Percentiles rank a stretch among this genome's conserved stretches.
Conservation (phyloP, 306 rosid species). For the Alnus glutinosa region DNA sequence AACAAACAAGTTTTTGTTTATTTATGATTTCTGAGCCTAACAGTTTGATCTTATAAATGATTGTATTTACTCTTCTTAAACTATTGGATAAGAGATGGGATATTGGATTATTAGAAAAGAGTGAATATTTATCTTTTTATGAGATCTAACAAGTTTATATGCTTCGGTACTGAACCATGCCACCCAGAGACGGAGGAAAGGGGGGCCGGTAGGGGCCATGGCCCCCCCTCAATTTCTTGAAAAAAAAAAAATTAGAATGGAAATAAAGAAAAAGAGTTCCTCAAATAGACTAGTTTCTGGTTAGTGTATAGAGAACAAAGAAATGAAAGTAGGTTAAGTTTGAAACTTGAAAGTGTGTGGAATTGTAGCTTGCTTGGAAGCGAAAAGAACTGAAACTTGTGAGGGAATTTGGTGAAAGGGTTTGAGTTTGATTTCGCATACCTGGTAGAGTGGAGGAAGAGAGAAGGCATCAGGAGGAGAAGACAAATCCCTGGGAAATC, state of each 20-base stretch:
- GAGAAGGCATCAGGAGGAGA: slow-evolving; percentile 16
- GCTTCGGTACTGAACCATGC: too few relatives aligned
- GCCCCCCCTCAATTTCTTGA: too few relatives aligned
- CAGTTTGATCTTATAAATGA: background rate
- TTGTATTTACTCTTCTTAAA: too few relatives aligned
- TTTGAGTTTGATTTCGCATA: background rate
- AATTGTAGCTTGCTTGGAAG: background rate
- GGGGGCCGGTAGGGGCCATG: too few relatives aligned
- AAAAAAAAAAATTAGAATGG: too few relatives aligned
- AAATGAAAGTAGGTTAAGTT: background rate
- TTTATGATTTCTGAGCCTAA: slow-evolving; percentile 12
- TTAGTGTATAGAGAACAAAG: background rate
- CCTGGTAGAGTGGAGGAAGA: background rate
- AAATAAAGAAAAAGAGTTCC: slow-evolving; percentile 25
- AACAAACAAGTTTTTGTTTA: too few relatives aligned
- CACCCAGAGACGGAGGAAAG: too few relatives aligned
- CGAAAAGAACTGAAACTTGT: slow-evolving; percentile 1
- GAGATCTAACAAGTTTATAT: too few relatives aligned
- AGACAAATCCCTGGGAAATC: too few relatives aligned
- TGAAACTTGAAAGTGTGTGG: background rate
- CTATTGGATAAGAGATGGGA: too few relatives aligned
- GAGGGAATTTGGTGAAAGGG: background rate
- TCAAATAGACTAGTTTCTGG: background rate
- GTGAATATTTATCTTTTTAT: too few relatives aligned
- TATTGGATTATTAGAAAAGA: too few relatives aligned